Conservation (phyloP, 1,284 basidiomycete genomes). For the Gymnopus androsaceus region DNA sequence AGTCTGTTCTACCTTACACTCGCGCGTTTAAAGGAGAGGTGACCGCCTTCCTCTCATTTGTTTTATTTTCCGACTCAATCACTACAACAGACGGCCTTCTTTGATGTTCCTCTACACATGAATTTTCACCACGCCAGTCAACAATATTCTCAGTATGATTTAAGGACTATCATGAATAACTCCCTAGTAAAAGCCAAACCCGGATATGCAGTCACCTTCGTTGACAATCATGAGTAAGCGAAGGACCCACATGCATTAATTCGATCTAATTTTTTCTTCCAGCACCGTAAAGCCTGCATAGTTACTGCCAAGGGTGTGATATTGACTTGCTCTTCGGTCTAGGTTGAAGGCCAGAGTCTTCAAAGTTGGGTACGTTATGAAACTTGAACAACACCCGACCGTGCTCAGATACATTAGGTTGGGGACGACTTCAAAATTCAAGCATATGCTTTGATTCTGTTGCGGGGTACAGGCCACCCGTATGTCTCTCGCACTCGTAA, state of each 20-base stretch:
- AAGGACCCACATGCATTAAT: constrained; percentile 27
- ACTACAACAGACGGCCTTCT: constrained; percentile 63
- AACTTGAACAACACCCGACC: no score
- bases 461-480: constrained; percentile 86
- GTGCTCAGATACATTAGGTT: constrained; percentile 54
- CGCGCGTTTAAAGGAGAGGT: constrained; percentile 65
- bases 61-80: neutral
- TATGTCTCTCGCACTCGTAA: constrained; percentile 41
- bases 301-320: no score
- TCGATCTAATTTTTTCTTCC: neutral
- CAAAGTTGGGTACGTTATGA: constrained; percentile 81
- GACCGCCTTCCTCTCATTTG: constrained; percentile 12
- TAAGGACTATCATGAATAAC: constrained; percentile 60
- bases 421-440: constrained; percentile 69
- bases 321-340: neutral
- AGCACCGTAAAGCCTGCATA: constrained; percentile 11
- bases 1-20: constrained; percentile 56
- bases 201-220: constrained; percentile 77
- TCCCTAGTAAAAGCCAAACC: constrained; percentile 62
- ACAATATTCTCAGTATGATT: constrained; percentile 59
- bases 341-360: constrained; percentile 74
- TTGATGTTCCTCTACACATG: constrained; percentile 77
- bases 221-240: constrained; percentile 78
- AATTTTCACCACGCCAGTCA: constrained; percentile 70
- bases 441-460: constrained; percentile 85